Conservation (phyloP, 2,329 filamentous ascomycete species). For the Aotearoamyces nothofagi region DNA sequence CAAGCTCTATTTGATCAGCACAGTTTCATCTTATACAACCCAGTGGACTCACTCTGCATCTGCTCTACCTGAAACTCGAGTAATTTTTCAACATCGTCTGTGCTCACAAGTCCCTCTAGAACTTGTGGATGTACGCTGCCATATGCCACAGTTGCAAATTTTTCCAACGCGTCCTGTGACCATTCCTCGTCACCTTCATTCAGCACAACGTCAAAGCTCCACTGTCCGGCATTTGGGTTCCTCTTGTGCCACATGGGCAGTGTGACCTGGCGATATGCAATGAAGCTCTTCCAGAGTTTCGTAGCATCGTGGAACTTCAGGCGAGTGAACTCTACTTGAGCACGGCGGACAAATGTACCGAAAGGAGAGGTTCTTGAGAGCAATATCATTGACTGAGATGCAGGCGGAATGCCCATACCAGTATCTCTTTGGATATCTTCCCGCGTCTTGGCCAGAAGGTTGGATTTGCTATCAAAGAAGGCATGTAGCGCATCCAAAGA, state of each 20-base stretch:
- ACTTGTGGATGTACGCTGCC: constrained; percentile 10
- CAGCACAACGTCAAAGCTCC: constrained; percentile 44
- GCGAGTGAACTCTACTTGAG: constrained; percentile 64
- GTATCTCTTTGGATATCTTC: constrained; percentile 41
- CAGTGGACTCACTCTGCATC: constrained; percentile 51
- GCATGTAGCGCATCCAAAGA: constrained; percentile 66
- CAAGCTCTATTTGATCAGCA: constrained; percentile 40
- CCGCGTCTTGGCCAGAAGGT: constrained; percentile 44
- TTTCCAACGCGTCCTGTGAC: constrained; percentile 30
- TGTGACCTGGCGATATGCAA: constrained; percentile 66
- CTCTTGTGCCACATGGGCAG: constrained; percentile 41
- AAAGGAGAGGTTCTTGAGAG: constrained; percentile 64
- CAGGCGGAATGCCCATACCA: constrained; percentile 33
- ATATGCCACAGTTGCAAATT: constrained; percentile 17
- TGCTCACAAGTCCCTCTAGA: constrained; percentile 39
- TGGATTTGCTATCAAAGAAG: constrained; percentile 50
- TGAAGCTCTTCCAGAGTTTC: constrained; percentile 69
- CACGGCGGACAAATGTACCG: constrained; percentile 64
- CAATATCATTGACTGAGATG: constrained; percentile 35
- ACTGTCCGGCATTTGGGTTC: constrained; percentile 26
- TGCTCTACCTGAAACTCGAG: constrained; percentile 80
- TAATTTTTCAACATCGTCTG: constrained; percentile 65
- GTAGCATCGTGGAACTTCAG: constrained; percentile 68
- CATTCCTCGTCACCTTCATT: constrained; percentile 32
- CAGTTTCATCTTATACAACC: no score